Percentiles rank a stretch among this genome's conserved stretches.
These are phyloP conservation scores for Hibiscus mutabilis DNA, from an alignment of 345 rosid genomes.

Conservation along the genomic window DNA sequence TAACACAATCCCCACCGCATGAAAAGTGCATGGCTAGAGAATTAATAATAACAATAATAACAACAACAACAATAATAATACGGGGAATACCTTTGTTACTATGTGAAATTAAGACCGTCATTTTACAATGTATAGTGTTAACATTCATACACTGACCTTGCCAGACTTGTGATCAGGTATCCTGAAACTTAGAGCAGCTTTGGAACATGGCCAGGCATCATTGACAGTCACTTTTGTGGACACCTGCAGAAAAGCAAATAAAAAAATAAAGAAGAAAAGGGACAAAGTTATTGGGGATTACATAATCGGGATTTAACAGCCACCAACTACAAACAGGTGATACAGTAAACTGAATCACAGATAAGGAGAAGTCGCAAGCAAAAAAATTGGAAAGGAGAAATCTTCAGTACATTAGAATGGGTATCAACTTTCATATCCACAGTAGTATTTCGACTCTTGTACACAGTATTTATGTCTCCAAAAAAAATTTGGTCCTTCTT, in stretches of 20 bases:
- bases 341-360: background rate
- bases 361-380: background rate
- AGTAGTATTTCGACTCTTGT: slow-evolving; percentile 49
- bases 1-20: background rate
- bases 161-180: slow-evolving; percentile 90
- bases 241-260: slow-evolving; percentile 34
- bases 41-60: too few relatives aligned
- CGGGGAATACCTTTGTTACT: background rate
- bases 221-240: slow-evolving; percentile 60
- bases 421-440: slow-evolving; percentile 76
- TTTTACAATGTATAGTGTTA: background rate
- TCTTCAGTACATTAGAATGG: slow-evolving; percentile 50
- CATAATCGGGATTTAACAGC: slow-evolving; percentile 1
- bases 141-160: slow-evolving; percentile 56
- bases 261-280: slow-evolving; percentile 2
- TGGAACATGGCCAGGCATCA: slow-evolving; percentile 51
- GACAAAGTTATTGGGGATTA: background rate
- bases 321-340: background rate
- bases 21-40: background rate
- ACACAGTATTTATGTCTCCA: slow-evolving; percentile 63
- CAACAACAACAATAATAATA: background rate
- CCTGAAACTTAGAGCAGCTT: slow-evolving; percentile 55
- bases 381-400: background rate
- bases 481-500: slow-evolving; percentile 52
- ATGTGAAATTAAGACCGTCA: background rate